Base-by-base conservation (phyloP, 805 yeast genomes). In the Saccharomyces paradoxus region DNA sequence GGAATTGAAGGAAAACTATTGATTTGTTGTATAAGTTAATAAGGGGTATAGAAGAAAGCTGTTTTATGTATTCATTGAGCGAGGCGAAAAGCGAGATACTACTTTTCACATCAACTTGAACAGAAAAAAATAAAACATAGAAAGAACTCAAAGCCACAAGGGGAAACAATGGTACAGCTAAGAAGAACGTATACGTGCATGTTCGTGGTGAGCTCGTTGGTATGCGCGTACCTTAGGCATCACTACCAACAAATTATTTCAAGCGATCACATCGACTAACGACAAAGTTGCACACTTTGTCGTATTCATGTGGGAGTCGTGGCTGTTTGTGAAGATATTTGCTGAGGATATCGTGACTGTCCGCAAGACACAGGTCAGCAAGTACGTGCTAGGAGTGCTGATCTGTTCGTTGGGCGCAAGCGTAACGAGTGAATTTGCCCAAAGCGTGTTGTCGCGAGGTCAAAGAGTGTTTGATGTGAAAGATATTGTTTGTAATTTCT, bases 221-320 rank as follows among this genome's bases (percentile, higher is more conserved):
- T 60, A 13, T 63, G 59, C 17, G 53, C 62, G 37, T 62, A 67
- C 57, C 66, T 56, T 68, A 51, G 73, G 73, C 56, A 55, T 73
- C 49, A 57, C 69, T 30, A 60, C 66, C 4, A 75, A 79, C 56
- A 63, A 73, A 4, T 49, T 70, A 41, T 73, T 70, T 57, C 73
- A 70, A 24, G 72, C 69, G 65, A 52, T 79, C 4, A 71, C 75
- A 0, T 66, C 80, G 9, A 60, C 60, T 2, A 77, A 81, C 63
- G 87, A 82, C 60, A 82, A 82, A 64, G 31, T 72, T 12, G 62
- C 78, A 1, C 87, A 82, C 63, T 77, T 78, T 52, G 9, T 59
- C 4, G 76, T 75, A 5, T 82, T 82, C 61, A 61, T 73, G 49
- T 55, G 76, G 0, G 72, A 82, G 12, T 78, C 86, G 0, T 64